phyloP scores from a whole-genome alignment of 2,329 filamentous ascomycete species.

The Hymenoscyphus salicellus region DNA sequence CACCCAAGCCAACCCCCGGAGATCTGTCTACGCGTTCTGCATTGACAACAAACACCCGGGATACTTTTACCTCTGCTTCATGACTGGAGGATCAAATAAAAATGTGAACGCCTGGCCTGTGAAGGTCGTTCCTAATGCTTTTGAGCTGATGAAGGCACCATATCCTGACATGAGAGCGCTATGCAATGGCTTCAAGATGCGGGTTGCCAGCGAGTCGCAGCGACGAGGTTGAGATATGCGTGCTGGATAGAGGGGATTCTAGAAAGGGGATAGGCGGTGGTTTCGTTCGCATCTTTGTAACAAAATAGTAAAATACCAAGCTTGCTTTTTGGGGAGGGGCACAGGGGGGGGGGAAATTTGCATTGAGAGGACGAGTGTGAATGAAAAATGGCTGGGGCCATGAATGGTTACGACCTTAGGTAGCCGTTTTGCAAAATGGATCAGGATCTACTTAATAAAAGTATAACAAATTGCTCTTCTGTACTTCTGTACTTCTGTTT shows the following conservation, averaged over 20 bases:
- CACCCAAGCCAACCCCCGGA: conserved; percentile 90
- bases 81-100: conserved; percentile 70
- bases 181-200: conserved; percentile 89
- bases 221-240: conserved; percentile 20
- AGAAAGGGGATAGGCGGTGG: conserved; percentile 9
- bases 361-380: not conserved
- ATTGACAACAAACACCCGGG: conserved; percentile 87
- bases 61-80: conserved; percentile 96
- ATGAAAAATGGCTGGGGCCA: not conserved
- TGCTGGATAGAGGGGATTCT: conserved; percentile 10
- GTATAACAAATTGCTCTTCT: not conserved
- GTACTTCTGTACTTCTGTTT: no score
- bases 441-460: not conserved
- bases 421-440: not conserved
- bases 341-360: not conserved
- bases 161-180: conserved; percentile 95
- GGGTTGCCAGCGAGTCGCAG: conserved; percentile 29
- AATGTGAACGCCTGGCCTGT: conserved; percentile 77
- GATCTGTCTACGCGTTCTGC: conserved; percentile 93
- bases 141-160: conserved; percentile 80
- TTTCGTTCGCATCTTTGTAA: conserved; percentile 13
- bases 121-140: conserved; percentile 88
- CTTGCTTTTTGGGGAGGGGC: not conserved
- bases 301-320: conserved; percentile 11
- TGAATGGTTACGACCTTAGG: not conserved